Base-by-base conservation (phyloP, 192 early-diverging fungal species). In the Martensiomyces pterosporus region DNA sequence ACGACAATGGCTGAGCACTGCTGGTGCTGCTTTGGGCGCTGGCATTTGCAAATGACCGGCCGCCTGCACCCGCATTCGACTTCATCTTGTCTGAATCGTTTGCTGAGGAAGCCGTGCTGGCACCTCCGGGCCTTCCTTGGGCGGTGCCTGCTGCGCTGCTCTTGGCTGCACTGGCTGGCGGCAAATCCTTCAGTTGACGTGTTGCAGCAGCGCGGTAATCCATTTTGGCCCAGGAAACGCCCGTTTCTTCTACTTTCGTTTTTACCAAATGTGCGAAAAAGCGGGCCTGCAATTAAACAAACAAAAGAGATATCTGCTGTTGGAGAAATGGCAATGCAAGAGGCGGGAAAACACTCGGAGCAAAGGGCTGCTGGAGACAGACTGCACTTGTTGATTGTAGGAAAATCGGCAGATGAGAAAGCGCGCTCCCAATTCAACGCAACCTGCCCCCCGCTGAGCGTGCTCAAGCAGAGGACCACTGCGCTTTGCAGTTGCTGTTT, bases 161-260 rank as follows among this genome's bases (percentile, higher is more conserved):
- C 18, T 47, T 25, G 10, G 55, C 24, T 41, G 50, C 17, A 40
- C 17, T 39, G 45, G 37, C 42, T n/a, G n/a, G n/a, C n/a, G n/a
- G n/a, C n/a, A n/a, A n/a, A n/a, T 71, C 52, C 17, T 71, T 71
- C 38, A 64, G 52, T 40, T 50, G 55, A 29, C 68, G 50, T 15
- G 61, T 71, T 25, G 69, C 69, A 19, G 69, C 69, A 21, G 69
- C 69, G 33, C 64, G 63, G 49, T 73, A 73, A 43, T 73, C 58
- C 69, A 73, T 73, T 12, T n/a, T n/a, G n/a, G n/a, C 43, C 24
- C 43, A 24, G 25, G 43, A 24, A 29, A 45, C 25, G 43, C 43
- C 32, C 32, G 25, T 44, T 25, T 16, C 35, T 36, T 45, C 43
- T 27, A 16, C 9, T 16, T 45, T 45, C 24, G 16, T 24, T 23